Percentiles rank a stretch among this genome's conserved stretches.
These are phyloP conservation scores for Diutina rugosa DNA, from an alignment of 1,139 yeast genomes.

Conservation along the genomic window DNA sequence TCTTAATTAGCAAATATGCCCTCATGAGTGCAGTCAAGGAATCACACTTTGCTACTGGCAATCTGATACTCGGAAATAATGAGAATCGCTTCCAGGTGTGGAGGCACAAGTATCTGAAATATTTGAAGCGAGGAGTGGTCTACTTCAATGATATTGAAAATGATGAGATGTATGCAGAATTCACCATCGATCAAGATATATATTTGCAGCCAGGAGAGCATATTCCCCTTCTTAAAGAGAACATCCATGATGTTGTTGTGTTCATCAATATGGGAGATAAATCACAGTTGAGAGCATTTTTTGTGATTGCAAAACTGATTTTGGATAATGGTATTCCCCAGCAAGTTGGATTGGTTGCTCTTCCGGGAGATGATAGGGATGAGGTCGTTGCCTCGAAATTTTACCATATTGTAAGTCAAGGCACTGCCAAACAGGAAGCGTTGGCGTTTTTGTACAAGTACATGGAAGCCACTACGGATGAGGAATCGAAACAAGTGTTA, in stretches of 20 bases:
- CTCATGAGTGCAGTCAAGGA: slow-evolving; percentile 22
- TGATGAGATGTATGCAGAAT: slow-evolving; percentile 41
- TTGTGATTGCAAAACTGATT: slow-evolving; percentile 37
- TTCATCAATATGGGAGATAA: slow-evolving; percentile 50
- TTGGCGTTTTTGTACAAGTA: slow-evolving; percentile 29
- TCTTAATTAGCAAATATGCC: slow-evolving; percentile 33
- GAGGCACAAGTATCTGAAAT: slow-evolving; percentile 17
- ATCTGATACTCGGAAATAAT: slow-evolving; percentile 18
- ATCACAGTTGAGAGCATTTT: slow-evolving; percentile 31
- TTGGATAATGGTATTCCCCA: slow-evolving; percentile 55
- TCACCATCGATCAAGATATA: slow-evolving; percentile 29
- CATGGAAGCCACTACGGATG: slow-evolving; percentile 13
- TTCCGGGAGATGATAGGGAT: slow-evolving; percentile 21
- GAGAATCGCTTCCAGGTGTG: slow-evolving; percentile 26
- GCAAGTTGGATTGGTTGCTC: slow-evolving; percentile 70
- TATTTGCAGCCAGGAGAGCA: slow-evolving; percentile 11
- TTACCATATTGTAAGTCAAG: slow-evolving; percentile 19
- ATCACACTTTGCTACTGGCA: slow-evolving; percentile 22
- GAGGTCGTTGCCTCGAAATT: slow-evolving; percentile 17
- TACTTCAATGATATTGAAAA: slow-evolving; percentile 68
- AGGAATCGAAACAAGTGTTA: slow-evolving; percentile 15
- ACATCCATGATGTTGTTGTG: slow-evolving; percentile 64
- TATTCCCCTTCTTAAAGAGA: slow-evolving; percentile 58
- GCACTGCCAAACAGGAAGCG: slow-evolving; percentile 20
- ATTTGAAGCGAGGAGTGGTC: slow-evolving; percentile 32